A percentile compares a stretch with the other conserved stretches of the same genome.
phyloP scores from a whole-genome alignment of 2,329 filamentous ascomycete genomes.

The Phialemoniopsis sp. region DNA sequence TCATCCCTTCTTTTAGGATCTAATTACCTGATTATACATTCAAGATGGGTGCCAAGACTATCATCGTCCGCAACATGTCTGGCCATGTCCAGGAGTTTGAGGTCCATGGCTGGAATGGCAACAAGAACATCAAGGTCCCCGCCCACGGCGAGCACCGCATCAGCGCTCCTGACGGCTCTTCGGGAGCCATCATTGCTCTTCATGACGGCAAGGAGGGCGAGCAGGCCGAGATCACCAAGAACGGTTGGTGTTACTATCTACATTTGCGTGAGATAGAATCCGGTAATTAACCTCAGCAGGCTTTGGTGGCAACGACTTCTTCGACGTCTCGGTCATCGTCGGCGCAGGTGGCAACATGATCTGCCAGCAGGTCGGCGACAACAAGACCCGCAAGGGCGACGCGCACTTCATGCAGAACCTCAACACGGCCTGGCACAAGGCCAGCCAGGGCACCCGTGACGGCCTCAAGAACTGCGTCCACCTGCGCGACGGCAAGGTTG shows the following conservation, averaged over 20 bases:
- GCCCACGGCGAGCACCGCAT: slow-evolving; percentile 18
- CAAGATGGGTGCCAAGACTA: slow-evolving; percentile 5
- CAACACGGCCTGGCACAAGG: slow-evolving; percentile 25
- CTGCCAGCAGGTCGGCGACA: slow-evolving; percentile 28
- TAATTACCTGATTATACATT: slow-evolving; percentile 1
- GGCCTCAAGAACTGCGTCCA: slow-evolving; percentile 24
- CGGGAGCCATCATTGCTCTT: slow-evolving; percentile 31
- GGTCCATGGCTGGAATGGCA: slow-evolving; percentile 28
- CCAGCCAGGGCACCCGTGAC: slow-evolving; percentile 22
- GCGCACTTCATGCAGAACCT: slow-evolving; percentile 32
- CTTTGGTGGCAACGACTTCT: slow-evolving; percentile 22
- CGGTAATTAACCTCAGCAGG: background rate
- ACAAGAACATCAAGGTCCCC: slow-evolving; percentile 24
- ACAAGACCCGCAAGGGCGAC: slow-evolving; percentile 28
- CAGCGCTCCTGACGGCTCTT: slow-evolving; percentile 23
- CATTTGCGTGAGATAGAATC: too few relatives aligned
- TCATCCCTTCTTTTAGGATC: background rate
- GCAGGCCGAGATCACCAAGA: slow-evolving; percentile 33
- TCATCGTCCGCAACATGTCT: slow-evolving; percentile 28
- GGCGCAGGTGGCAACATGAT: slow-evolving; percentile 34
- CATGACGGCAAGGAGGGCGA: slow-evolving; percentile 31
- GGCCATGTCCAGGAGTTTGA: slow-evolving; percentile 26
- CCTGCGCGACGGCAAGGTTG: slow-evolving; percentile 21
- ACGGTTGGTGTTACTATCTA: too few relatives aligned
- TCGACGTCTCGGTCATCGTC: slow-evolving; percentile 25